Conservation (phyloP, 139 green algal genomes). For the Trebouxia sp. region DNA sequence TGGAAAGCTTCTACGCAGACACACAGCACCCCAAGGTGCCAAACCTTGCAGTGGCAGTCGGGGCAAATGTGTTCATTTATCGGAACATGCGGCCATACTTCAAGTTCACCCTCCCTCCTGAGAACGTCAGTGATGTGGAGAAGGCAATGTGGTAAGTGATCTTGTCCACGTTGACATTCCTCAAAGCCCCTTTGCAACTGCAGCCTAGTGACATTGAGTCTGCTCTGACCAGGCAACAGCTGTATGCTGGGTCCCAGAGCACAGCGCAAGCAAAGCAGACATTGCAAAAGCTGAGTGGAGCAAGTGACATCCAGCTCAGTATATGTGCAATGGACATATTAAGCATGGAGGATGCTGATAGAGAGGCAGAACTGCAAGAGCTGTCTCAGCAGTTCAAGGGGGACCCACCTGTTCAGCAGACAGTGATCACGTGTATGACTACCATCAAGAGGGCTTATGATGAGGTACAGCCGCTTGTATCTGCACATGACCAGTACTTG, state of each 20-base stretch:
- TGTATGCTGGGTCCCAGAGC: neutral
- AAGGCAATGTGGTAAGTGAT: slow-evolving; percentile 58
- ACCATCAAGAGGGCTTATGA: slow-evolving; percentile 51
- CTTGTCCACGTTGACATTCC: neutral
- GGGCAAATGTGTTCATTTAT: slow-evolving; percentile 74
- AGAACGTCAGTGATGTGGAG: slow-evolving; percentile 54
- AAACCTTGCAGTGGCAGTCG: slow-evolving; percentile 62
- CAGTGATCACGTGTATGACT: slow-evolving; percentile 70
- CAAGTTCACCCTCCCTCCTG: slow-evolving; percentile 69
- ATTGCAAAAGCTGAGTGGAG: neutral
- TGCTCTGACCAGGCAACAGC: slow-evolving; percentile 4
- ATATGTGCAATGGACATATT: neutral
- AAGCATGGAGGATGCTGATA: neutral
- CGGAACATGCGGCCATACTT: slow-evolving; percentile 71
- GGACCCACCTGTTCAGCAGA: slow-evolving; percentile 47
- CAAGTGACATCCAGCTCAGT: neutral
- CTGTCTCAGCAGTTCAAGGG: slow-evolving; percentile 37
- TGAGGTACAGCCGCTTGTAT: slow-evolving; percentile 55
- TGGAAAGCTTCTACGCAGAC: slow-evolving; percentile 56
- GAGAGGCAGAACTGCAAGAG: neutral
- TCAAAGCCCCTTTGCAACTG: no score
- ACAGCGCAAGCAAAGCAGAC: neutral
- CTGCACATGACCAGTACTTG: no score
- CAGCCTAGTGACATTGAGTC: no score
- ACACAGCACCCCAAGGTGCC: slow-evolving; percentile 43